A percentile compares a stretch with the other conserved stretches of the same genome.
phyloP scores from a whole-genome alignment of 2,329 filamentous ascomycete genomes.

The Claviceps sp. region DNA sequence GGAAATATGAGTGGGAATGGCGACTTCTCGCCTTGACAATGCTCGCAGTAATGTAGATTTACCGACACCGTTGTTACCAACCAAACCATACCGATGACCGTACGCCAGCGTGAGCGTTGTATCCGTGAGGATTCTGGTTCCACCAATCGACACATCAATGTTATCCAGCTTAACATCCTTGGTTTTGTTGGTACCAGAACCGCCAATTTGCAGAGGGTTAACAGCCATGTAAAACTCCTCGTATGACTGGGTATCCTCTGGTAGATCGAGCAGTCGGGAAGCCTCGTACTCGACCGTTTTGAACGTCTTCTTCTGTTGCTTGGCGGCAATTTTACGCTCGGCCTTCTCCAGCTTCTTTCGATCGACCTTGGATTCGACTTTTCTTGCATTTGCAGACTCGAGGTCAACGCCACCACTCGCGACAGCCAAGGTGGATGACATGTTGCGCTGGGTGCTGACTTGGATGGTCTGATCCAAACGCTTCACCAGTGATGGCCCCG shows the following conservation, averaged over 20 bases:
- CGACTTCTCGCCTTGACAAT: conserved; percentile 80
- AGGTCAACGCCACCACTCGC: conserved; percentile 76
- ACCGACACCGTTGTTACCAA: conserved; percentile 98
- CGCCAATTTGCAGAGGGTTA: conserved; percentile 83
- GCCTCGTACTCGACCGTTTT: conserved; percentile 98
- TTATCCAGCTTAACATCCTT: conserved; percentile 98
- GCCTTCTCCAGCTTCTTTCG: conserved; percentile 98
- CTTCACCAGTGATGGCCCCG: conserved; percentile 63
- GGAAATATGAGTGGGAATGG: conserved; percentile 93
- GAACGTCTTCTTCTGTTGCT: conserved; percentile 96
- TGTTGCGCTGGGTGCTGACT: conserved; percentile 84
- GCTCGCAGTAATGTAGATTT: conserved; percentile 91
- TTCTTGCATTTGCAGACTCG: conserved; percentile 81
- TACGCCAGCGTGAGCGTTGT: conserved; percentile 84
- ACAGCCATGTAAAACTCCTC: conserved; percentile 99
- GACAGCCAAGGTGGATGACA: conserved; percentile 88
- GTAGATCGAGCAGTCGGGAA: conserved; percentile 72
- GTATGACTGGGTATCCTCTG: conserved; percentile 77
- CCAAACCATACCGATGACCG: conserved; percentile 86
- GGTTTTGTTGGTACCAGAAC: conserved; percentile 64
- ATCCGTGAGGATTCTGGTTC: conserved; percentile 77
- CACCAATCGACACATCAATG: conserved; percentile 86
- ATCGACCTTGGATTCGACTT: conserved; percentile 95
- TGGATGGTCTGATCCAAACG: conserved; percentile 90
- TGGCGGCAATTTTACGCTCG: conserved; percentile 91